A percentile compares a stretch with the other conserved stretches of the same genome.
These are phyloP conservation scores for Cornus kousa DNA, from an alignment of 148 eudicot species.

Conservation along the genomic window DNA sequence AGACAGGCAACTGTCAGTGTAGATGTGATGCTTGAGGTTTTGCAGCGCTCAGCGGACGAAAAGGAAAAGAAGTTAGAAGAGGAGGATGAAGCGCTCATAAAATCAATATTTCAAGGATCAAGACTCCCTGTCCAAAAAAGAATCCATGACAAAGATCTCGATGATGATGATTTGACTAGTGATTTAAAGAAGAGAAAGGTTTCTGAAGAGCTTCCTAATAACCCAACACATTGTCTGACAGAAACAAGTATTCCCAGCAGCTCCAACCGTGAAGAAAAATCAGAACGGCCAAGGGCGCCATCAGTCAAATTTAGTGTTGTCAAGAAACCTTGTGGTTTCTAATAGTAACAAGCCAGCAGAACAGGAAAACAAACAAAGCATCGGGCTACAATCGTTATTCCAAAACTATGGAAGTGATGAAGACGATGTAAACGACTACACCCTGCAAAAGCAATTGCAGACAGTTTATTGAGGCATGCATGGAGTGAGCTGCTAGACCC, in stretches of 20 bases:
- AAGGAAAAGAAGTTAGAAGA: constrained; percentile 72
- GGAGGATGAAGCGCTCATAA: constrained; percentile 89
- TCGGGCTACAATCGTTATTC: constrained; percentile 40
- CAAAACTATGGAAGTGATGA: constrained; percentile 24
- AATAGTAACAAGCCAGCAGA: constrained; percentile 12
- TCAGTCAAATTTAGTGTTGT: constrained; percentile 37
- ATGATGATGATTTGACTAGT: constrained; percentile 40
- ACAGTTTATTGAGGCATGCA: no score
- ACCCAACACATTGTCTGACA: constrained; percentile 50
- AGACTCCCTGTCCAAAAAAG: constrained; percentile 42
- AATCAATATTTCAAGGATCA: constrained; percentile 57
- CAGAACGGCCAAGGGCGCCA: constrained; percentile 16
- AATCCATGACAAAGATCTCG: constrained; percentile 68
- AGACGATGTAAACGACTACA: no score
- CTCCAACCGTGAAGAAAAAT: constrained; percentile 29
- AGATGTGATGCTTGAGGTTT: constrained; percentile 77
- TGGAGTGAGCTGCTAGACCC: no score
- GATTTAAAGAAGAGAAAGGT: constrained; percentile 36
- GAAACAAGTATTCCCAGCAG: constrained; percentile 23
- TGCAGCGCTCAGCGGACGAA: constrained; percentile 55
- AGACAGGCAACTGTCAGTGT: constrained; percentile 63
- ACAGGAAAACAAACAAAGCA: constrained; percentile 34
- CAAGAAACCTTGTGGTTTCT: constrained; percentile 5
- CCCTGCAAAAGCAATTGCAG: no score
- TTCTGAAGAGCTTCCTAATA: constrained; percentile 24